Evolutionary conservation across 1,284 basidiomycete species (phyloP).

Genomic region (Melampsora larici-populina): DNA sequence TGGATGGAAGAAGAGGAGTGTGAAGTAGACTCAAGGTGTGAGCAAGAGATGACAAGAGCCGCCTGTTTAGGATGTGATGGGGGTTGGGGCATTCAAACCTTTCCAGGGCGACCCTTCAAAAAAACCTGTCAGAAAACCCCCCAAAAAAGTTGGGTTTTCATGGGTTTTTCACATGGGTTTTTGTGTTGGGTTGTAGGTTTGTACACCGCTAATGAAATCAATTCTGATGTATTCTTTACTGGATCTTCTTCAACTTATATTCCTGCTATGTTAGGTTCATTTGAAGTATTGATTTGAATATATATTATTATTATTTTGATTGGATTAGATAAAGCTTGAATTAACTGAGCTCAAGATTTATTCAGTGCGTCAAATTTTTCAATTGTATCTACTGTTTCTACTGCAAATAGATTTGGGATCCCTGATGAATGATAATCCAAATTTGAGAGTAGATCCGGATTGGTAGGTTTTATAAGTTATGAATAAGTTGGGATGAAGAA

Average conservation of each 20-base stretch:
- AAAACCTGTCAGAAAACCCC: too few relatives aligned
- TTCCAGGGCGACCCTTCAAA: too few relatives aligned
- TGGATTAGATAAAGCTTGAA: constrained; percentile 52
- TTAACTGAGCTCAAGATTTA: constrained; percentile 64
- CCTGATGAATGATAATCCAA: constrained; percentile 57
- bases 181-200: too few relatives aligned
- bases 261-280: constrained; percentile 84
- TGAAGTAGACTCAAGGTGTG: too few relatives aligned
- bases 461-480: too few relatives aligned
- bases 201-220: too few relatives aligned
- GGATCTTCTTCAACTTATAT: constrained; percentile 55
- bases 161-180: too few relatives aligned
- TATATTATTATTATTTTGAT: constrained; percentile 68
- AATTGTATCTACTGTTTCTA: constrained; percentile 84
- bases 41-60: too few relatives aligned
- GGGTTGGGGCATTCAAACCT: too few relatives aligned
- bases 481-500: background rate
- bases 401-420: constrained; percentile 79
- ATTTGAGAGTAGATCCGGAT: constrained; percentile 40
- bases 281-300: constrained; percentile 90
- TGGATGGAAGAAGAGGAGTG: too few relatives aligned
- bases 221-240: constrained; percentile 45
- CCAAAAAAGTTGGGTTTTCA: too few relatives aligned
- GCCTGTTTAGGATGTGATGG: too few relatives aligned
- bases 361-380: constrained; percentile 80